Evolutionary conservation across 495 filamentous ascomycete genomes (phyloP).

Genomic region (Tirmania nivea): DNA sequence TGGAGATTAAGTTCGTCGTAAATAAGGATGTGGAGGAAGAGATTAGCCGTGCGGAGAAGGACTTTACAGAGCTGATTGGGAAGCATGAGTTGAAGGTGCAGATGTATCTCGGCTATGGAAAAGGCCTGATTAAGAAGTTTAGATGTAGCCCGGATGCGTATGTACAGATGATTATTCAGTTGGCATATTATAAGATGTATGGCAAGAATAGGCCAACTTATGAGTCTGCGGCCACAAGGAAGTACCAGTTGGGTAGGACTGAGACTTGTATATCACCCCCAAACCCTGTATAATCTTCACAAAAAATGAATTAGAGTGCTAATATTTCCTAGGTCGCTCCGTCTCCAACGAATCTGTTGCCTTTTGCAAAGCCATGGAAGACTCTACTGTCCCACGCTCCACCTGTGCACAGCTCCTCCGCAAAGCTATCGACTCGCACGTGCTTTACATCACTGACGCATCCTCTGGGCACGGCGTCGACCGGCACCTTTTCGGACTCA

Average conservation of each 20-base stretch:
- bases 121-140: constrained; percentile 98
- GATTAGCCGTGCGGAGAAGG: constrained; percentile 49
- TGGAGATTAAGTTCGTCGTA: constrained; percentile 52
- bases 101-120: constrained; percentile 92
- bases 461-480: constrained; percentile 86
- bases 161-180: constrained; percentile 96
- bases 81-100: constrained; percentile 84
- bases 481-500: constrained; percentile 88
- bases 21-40: constrained; percentile 46
- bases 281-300: too few species aligned
- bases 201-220: constrained; percentile 95
- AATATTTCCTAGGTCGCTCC: constrained; percentile 31
- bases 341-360: constrained; percentile 83
- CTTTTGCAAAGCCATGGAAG: constrained; percentile 69
- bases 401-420: constrained; percentile 53
- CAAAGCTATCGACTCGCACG: constrained; percentile 57
- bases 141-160: constrained; percentile 95
- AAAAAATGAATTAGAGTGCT: neutral
- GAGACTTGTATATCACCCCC: constrained; percentile 39
- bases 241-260: constrained; percentile 89
- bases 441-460: constrained; percentile 74
- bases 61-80: constrained; percentile 60
- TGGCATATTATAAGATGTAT: constrained; percentile 96
- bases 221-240: constrained; percentile 83
- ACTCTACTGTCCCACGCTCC: constrained; percentile 37